Evolutionary conservation across 257 asterid genomes (phyloP).

Genomic region (Echium plantagineum): DNA sequence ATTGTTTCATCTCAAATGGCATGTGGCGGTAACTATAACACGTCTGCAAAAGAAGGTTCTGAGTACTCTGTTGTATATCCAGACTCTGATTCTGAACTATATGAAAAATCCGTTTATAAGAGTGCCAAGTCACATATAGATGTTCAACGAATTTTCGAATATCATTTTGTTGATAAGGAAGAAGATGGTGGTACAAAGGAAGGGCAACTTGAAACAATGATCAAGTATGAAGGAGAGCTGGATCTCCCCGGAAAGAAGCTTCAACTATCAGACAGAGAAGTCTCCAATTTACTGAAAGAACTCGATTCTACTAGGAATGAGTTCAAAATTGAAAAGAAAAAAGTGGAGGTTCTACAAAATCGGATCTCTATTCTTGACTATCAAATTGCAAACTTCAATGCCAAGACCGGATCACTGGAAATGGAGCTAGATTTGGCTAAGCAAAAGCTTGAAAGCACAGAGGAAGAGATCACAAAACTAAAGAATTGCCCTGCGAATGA

Average conservation of each 20-base stretch:
- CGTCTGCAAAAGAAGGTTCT: conserved; percentile 38
- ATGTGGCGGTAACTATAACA: conserved; percentile 40
- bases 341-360: no score
- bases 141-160: conserved; percentile 17
- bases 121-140: conserved; percentile 9
- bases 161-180: conserved; percentile 14
- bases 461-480: conserved; percentile 10
- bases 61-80: conserved; percentile 42
- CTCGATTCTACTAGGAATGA: no score
- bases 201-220: conserved; percentile 4
- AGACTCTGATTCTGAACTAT: conserved; percentile 71
- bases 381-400: conserved; percentile 9
- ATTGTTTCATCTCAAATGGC: conserved; percentile 38
- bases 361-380: no score
- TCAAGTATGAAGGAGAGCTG: conserved; percentile 33
- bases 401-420: conserved; percentile 4
- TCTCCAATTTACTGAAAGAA: conserved; percentile 36
- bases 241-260: conserved; percentile 24
- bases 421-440: conserved; percentile 11
- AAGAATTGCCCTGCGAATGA: not conserved
- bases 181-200: conserved; percentile 12
- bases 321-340: no score
- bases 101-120: conserved; percentile 20
- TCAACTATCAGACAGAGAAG: conserved; percentile 41
- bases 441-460: conserved; percentile 10